Conservation (phyloP, 139 green algal genomes). For the Tetratostichococcus sp. region DNA sequence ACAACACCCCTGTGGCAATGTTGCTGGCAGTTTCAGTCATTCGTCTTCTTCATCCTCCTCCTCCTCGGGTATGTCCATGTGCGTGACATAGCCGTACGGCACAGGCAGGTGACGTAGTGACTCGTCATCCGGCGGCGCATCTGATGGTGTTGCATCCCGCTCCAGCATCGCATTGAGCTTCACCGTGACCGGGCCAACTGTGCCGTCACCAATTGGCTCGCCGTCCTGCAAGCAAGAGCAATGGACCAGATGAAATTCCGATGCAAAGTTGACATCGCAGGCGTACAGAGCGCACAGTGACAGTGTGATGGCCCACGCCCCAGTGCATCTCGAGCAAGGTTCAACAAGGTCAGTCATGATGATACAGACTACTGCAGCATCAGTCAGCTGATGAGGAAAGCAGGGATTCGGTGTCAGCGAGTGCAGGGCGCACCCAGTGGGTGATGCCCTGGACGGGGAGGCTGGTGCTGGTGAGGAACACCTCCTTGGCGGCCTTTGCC, state of each 20-base stretch:
- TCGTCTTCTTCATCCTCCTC: neutral
- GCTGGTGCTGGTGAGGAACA: slow-evolving; percentile 38
- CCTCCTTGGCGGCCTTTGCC: slow-evolving; percentile 37
- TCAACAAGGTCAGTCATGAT: too few relatives aligned
- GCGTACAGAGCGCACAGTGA: too few relatives aligned
- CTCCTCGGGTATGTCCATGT: neutral
- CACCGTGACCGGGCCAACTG: neutral
- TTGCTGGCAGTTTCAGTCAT: too few relatives aligned
- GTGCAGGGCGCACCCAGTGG: too few relatives aligned
- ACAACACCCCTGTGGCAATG: too few relatives aligned
- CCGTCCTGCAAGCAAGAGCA: neutral
- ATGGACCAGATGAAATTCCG: too few relatives aligned
- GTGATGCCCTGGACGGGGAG: neutral
- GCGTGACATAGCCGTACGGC: neutral
- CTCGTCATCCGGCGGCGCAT: neutral
- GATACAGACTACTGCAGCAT: too few relatives aligned
- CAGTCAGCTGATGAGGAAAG: too few relatives aligned
- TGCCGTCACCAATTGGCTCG: neutral
- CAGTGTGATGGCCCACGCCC: too few relatives aligned
- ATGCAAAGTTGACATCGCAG: too few relatives aligned
- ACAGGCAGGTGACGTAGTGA: neutral
- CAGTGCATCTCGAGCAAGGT: too few relatives aligned
- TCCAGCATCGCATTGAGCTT: neutral
- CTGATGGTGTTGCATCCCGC: neutral
- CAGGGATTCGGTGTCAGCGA: too few relatives aligned